Base-by-base conservation (phyloP, 2,329 filamentous ascomycete species). In the Penicillium sp. region DNA sequence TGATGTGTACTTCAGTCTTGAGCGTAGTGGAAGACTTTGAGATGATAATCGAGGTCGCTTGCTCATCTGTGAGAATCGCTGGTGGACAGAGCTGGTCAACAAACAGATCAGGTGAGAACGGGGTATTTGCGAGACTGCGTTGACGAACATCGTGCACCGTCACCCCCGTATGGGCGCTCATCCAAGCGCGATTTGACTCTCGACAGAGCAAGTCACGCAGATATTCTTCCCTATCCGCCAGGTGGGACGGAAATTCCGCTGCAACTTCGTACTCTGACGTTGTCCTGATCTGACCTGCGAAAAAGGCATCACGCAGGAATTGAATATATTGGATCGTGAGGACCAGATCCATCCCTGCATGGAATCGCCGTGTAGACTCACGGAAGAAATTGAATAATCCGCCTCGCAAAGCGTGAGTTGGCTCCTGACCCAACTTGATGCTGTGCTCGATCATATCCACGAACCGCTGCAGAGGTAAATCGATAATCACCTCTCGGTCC, bases 291-390 rank as follows among this genome's bases (percentile, higher is more conserved):
- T 54, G 36, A 9, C 62, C 62, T 3, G 56, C 54, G 26, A 58
- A 58, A 18, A 43, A 9, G 7, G 42, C 33, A 37, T 68, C 66
- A 9, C 56, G 28, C 1, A 66, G 45, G 47, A 64, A 68, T 45
- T 66, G 64, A 18, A 58, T 55, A 38, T 62, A 66, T 26, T 60
- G 47, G 28, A 65, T 59, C 5, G 47, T 48, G 39, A 69, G 56
- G 9, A 66, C 57, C 9, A 67, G 51, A 40, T 69, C 66, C 53
- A 68, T 45, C 3, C 64, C 65, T 1, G 60, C 58, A 8, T 62
- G 60, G 25, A 55, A 44, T 12, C 36, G 38, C 9, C 49, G 43
- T 12, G 45, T 47, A 9, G 51, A 55, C 34, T 58, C 43, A 9
- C 56, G 47, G 33, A 56, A 59, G 9, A 55, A 57, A 13, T 55